Percentiles rank a stretch among this genome's conserved stretches.
phyloP scores from a whole-genome alignment of 1,284 basidiomycete genomes.

The Irpex sp. region DNA sequence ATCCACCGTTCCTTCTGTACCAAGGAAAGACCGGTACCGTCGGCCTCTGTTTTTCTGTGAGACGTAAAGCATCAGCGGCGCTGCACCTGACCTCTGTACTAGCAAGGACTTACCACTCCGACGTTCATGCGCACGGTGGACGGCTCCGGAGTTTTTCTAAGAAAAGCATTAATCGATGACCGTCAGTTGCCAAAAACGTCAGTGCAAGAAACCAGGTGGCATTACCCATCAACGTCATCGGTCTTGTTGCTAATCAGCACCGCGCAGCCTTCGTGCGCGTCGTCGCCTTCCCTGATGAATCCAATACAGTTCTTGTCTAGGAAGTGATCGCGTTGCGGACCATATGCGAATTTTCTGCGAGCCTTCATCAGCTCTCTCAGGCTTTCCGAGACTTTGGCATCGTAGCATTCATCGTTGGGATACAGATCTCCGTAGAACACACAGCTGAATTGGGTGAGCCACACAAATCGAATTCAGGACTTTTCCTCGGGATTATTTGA shows the following conservation, averaged over 20 bases:
- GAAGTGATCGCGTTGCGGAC: slow-evolving; percentile 54
- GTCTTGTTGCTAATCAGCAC: slow-evolving; percentile 62
- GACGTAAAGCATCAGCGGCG: neutral
- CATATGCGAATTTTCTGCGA: slow-evolving; percentile 63
- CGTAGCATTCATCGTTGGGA: slow-evolving; percentile 61
- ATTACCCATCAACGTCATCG: slow-evolving; percentile 21
- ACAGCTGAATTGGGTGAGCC: slow-evolving; percentile 46
- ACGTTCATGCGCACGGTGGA: slow-evolving; percentile 59
- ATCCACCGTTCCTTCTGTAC: slow-evolving; percentile 33
- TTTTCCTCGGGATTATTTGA: neutral
- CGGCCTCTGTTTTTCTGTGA: slow-evolving; percentile 35
- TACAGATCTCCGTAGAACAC: slow-evolving; percentile 92
- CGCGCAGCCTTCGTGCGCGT: slow-evolving; percentile 48
- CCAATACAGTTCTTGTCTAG: slow-evolving; percentile 58
- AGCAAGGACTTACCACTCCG: slow-evolving; percentile 40
- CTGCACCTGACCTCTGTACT: neutral
- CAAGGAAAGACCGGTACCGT: slow-evolving; percentile 39
- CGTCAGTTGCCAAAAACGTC: neutral
- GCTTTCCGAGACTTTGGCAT: slow-evolving; percentile 42
- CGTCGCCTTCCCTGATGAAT: slow-evolving; percentile 61
- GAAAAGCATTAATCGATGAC: neutral
- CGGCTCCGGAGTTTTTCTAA: slow-evolving; percentile 4
- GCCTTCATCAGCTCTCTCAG: slow-evolving; percentile 50
- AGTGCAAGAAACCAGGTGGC: slow-evolving; percentile 8
- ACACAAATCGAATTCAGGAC: neutral